These are phyloP conservation scores for Nissolia schottii DNA, from an alignment of 306 rosid genomes.

Conservation along the genomic window DNA sequence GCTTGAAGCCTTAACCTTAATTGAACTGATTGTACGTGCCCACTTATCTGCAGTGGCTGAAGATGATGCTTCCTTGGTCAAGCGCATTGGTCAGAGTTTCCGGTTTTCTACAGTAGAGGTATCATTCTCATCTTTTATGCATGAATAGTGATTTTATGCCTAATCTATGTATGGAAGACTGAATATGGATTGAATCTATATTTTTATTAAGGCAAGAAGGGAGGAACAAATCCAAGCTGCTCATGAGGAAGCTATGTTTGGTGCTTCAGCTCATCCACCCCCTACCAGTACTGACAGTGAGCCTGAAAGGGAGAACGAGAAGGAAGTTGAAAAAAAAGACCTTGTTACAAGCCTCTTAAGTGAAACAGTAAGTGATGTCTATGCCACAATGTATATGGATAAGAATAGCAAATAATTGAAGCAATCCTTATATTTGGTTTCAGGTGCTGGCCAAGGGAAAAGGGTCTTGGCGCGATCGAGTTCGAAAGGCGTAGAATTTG, in stretches of 20 bases:
- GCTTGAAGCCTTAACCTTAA: conserved; percentile 19
- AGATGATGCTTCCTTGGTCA: conserved; percentile 72
- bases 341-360: conserved; percentile 63
- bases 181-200: background rate
- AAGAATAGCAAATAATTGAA: background rate
- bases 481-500: conserved; percentile 40
- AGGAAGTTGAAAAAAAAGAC: conserved; percentile 39
- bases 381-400: background rate
- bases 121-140: conserved; percentile 4
- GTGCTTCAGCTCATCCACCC: conserved; percentile 43
- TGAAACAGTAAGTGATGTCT: conserved; percentile 56
- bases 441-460: conserved; percentile 80
- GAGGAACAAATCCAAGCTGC: conserved; percentile 83
- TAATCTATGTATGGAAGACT: background rate
- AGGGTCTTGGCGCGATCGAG: conserved; percentile 95
- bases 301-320: conserved; percentile 48
- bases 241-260: conserved; percentile 94
- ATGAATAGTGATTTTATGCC: background rate
- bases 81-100: conserved; percentile 81
- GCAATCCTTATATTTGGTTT: conserved; percentile 20
- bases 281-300: conserved; percentile 42
- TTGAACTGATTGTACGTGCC: conserved; percentile 3
- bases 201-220: conserved; percentile 55
- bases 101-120: conserved; percentile 88
- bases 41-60: conserved; percentile 64